phyloP scores from a whole-genome alignment of 1,284 basidiomycete species.

The Malassezia sp. region DNA sequence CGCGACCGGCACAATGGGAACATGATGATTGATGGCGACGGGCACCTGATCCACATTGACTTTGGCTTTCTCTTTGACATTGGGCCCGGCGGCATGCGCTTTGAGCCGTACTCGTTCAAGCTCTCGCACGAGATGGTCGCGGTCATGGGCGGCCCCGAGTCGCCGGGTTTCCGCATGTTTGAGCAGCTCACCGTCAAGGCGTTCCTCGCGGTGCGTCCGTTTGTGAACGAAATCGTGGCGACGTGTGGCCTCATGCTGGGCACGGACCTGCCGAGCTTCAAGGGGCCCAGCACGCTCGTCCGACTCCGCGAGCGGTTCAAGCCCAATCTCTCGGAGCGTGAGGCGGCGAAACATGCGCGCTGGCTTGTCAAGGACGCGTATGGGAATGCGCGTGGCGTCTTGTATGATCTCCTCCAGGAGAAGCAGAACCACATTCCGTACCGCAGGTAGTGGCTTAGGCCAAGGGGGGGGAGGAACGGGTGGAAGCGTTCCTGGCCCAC shows the following conservation, averaged over 20 bases:
- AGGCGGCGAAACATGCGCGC: constrained; percentile 82
- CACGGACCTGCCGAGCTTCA: constrained; percentile 88
- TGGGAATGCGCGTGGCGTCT: constrained; percentile 79
- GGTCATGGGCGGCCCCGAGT: constrained; percentile 87
- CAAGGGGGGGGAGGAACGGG: too few relatives aligned
- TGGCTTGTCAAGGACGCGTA: constrained; percentile 78
- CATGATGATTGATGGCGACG: constrained; percentile 91
- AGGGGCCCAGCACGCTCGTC: constrained; percentile 71
- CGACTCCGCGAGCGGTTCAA: constrained; percentile 77
- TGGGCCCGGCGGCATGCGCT: constrained; percentile 50
- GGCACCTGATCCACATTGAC: constrained; percentile 90
- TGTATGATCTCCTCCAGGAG: constrained; percentile 63
- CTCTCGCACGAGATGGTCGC: constrained; percentile 94
- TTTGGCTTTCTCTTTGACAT: constrained; percentile 98
- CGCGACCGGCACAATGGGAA: constrained; percentile 97
- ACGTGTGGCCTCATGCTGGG: constrained; percentile 87
- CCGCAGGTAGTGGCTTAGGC: constrained; percentile 1
- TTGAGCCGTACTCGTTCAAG: constrained; percentile 68
- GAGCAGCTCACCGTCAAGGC: constrained; percentile 87
- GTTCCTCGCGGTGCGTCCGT: constrained; percentile 84
- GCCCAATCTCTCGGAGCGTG: constrained; percentile 67
- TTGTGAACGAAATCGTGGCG: constrained; percentile 75
- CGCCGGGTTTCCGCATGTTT: constrained; percentile 86
- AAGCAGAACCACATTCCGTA: constrained; percentile 39
- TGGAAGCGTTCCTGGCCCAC: too few relatives aligned